Evolutionary conservation across 179 eudicot genomes (phyloP).

Genomic region (Camellia oleifera): DNA sequence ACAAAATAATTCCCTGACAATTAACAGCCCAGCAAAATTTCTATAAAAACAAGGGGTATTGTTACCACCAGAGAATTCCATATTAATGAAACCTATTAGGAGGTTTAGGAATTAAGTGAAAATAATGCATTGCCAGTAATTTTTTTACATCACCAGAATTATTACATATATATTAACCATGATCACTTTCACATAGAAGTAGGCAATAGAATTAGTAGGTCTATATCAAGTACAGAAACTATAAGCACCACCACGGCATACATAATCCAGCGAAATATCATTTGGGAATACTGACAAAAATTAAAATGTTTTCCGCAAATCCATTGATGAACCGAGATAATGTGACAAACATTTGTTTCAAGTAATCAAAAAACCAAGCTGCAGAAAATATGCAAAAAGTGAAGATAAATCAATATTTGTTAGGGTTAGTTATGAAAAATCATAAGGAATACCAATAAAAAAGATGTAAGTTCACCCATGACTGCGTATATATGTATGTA

Average conservation of each 20-base stretch:
- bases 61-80: neutral
- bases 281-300: too few relatives aligned
- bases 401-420: neutral
- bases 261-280: neutral
- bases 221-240: neutral
- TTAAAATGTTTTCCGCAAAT: neutral
- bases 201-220: neutral
- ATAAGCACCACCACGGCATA: neutral
- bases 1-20: neutral
- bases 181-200: neutral
- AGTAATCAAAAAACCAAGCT: neutral
- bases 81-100: neutral
- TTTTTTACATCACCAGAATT: neutral
- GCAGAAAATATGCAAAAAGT: neutral
- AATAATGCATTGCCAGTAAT: neutral
- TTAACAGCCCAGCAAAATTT: neutral
- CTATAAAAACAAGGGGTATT: neutral
- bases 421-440: neutral
- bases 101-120: neutral
- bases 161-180: neutral
- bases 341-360: neutral
- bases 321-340: too few relatives aligned
- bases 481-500: neutral
- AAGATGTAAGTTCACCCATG: neutral
- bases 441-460: neutral